Conservation (phyloP, 2,329 filamentous ascomycete genomes). For the Basipetospora chlamydospora region DNA sequence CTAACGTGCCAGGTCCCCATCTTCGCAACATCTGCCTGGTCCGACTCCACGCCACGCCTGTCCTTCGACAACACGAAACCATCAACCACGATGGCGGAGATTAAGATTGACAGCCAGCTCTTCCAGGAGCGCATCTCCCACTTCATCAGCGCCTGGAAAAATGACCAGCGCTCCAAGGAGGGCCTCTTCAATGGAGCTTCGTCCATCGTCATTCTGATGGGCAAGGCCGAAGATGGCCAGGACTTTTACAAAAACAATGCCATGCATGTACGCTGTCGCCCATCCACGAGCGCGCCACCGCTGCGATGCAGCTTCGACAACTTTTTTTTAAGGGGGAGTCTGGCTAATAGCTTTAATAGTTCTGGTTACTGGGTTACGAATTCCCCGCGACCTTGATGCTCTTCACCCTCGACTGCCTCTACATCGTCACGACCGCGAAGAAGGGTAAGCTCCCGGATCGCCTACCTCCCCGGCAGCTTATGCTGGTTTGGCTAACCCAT, state of each 20-base stretch:
- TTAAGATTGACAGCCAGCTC: conserved; percentile 84
- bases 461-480: no score
- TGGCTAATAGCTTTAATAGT: conserved; percentile 36
- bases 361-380: conserved; percentile 97
- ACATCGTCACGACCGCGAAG: conserved; percentile 90
- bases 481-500: no score
- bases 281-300: neutral
- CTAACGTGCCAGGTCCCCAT: neutral
- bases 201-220: conserved; percentile 82
- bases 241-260: conserved; percentile 94
- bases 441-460: conserved; percentile 54
- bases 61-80: neutral
- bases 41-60: neutral
- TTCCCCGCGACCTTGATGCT: conserved; percentile 93
- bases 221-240: conserved; percentile 80
- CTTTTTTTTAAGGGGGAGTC: neutral
- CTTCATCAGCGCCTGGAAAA: conserved; percentile 87
- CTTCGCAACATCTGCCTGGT: no score
- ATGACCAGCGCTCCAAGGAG: conserved; percentile 81
- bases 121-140: conserved; percentile 89
- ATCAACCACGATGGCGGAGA: conserved; percentile 47
- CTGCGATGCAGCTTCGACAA: neutral
- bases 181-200: conserved; percentile 71
- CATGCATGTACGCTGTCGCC: conserved; percentile 56
- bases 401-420: conserved; percentile 74